Evolutionary conservation across 2,329 filamentous ascomycete species (phyloP), one percentile per base, ranked within the genome.

Genomic region (Fusarium drepaniforme): DNA sequence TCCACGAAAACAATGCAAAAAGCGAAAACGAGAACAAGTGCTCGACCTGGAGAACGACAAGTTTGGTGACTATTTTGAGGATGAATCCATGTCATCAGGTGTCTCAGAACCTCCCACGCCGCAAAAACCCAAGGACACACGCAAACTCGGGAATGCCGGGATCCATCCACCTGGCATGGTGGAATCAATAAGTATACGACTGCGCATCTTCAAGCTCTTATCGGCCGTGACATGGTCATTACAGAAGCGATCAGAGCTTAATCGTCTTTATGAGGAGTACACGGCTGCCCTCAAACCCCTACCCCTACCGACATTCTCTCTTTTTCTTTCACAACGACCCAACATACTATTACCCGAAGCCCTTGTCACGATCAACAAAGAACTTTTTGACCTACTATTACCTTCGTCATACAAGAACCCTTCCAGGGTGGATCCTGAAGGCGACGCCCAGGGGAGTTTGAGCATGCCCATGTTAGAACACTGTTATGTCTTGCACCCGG

Each of bases 401-500:
- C 81, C 85, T 1, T 75, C 81, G 8, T 82, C 83, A 3, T 79
- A 81, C 70, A 83, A 85, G 7, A 80, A 85, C 40, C 88, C 89
- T 2, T 78, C 76, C 11, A 83, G 82, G 46, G 80, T 84, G 15
- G 83, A 84, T 42, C 76, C 75, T 1, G 81, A 82, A 13, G 81
- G 79, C 23, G 83, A 86, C 25, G 80, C 81, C 5, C 66, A 76
- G 1, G 84, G 84, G 9, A 80, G 80, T 21, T 78, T 90, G 51
- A 87, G 86, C 7, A 78, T 82, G 25, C 77, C 75, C 8, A 87
- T 90, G 72, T 80, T 91, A 49, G 84, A 88, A 78, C 80, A 85
- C 51, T 92, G 91, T 77, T 96, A 91, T 80, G 86, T 95, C 3
- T 90, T 90, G 0, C 91, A 88, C 74, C 86, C 92, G 0, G 93